These are phyloP conservation scores for Mucor irregularis DNA, from an alignment of 371 early-diverging fungal species.

Conservation along the genomic window DNA sequence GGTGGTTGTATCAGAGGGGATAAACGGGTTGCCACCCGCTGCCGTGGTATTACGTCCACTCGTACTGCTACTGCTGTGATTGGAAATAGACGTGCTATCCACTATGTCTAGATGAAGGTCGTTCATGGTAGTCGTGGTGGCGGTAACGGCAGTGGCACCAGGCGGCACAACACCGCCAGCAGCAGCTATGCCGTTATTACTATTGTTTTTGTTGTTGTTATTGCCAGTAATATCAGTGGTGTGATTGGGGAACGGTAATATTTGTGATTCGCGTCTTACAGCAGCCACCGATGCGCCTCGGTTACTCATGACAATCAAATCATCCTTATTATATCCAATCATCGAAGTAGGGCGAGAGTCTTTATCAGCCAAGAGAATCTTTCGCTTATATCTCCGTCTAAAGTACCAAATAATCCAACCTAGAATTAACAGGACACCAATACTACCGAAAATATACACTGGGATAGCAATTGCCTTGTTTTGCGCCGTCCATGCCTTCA, in stretches of 20 bases:
- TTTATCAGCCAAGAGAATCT: conserved; percentile 28
- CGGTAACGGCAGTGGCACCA: too few species aligned
- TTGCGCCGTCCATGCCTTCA: conserved; percentile 54
- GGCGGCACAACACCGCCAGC: background rate
- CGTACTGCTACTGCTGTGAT: background rate
- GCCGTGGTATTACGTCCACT: background rate
- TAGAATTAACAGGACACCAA: conserved; percentile 37
- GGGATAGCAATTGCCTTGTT: conserved; percentile 60
- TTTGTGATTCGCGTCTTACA: conserved; percentile 4
- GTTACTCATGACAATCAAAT: background rate
- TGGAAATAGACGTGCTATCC: background rate
- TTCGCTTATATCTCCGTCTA: conserved; percentile 17
- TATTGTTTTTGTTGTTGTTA: background rate
- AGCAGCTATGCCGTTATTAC: background rate
- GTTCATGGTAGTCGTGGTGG: too few species aligned
- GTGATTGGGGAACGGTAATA: background rate
- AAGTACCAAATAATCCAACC: conserved; percentile 35
- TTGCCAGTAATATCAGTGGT: background rate
- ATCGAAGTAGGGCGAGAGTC: conserved; percentile 37
- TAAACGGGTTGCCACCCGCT: background rate
- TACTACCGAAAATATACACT: conserved; percentile 51
- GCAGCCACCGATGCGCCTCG: too few species aligned
- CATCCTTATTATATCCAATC: background rate
- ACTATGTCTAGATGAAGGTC: background rate
- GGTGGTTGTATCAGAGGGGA: background rate